Base-by-base conservation (phyloP, 306 rosid species). In the Cyclanthera cordifolia region DNA sequence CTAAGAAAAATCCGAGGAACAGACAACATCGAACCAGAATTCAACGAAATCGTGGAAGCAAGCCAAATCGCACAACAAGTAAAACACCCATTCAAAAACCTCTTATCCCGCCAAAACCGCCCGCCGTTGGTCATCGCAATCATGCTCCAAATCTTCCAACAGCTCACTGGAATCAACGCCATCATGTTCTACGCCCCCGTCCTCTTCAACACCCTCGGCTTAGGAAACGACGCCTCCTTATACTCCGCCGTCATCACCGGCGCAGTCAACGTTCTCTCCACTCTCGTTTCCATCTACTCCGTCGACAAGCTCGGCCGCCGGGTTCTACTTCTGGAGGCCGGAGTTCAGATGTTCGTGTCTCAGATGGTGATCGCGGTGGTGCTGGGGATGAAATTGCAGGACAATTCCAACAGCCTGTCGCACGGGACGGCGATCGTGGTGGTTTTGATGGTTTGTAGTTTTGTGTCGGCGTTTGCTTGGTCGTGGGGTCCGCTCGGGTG, bases 401-500 rank as follows among this genome's bases (percentile, higher is more conserved):
- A n/a, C n/a, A n/a, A n/a, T n/a, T n/a, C n/a, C n/a, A n/a, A n/a
- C n/a, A n/a, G n/a, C n/a, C n/a, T 86, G 12, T 8, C n/a, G 15
- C 75, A 11, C 2, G 87, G 82, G 5, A 17, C 54, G 8, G 91
- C 75, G 1, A 8, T 86, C 3, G 53, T 85, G 19, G 91, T 85
- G 59, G 87, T 85, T 47, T 6, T 88, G 8, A 60, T 88, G 87
- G 85, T 88, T 1, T 88, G 91, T 77, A 69, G 49, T 16, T 86
- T 86, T 1, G 86, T 86, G 4, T 21, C 88, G 3, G 78, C 91
- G 2, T 86, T 85, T n/a, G 90, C 86, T 0, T 87, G 95, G 95
- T 87, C 95, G 0, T 87, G 88, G 88, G 95, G 95, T 0, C 88
- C 95, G 39, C 82, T 87, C 0, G 86, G 95, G 2, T 85, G 90